Evolutionary conservation across 1,284 basidiomycete genomes (phyloP).

Genomic region (Malassezia pachydermatis): DNA sequence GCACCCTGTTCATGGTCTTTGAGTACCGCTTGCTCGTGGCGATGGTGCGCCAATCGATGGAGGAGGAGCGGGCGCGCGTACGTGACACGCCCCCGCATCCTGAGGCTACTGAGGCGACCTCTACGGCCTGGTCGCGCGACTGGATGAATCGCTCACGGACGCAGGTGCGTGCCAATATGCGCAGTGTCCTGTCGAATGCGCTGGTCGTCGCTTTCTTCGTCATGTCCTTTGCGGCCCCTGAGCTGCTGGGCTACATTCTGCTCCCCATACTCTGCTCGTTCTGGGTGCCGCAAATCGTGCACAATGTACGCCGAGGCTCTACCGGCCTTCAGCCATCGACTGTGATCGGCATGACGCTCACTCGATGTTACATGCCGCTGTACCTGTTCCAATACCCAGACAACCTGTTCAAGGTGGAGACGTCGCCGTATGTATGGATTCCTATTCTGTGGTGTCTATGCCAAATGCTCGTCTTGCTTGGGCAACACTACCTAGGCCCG

Average conservation of each 20-base stretch:
- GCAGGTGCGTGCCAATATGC: background rate
- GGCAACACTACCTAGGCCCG: slow-evolving; percentile 2
- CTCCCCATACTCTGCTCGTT: slow-evolving; percentile 21
- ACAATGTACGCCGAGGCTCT: slow-evolving; percentile 30
- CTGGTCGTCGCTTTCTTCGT: background rate
- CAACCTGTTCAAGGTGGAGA: slow-evolving; percentile 40
- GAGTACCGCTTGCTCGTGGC: slow-evolving; percentile 8
- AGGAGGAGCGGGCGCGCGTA: no score
- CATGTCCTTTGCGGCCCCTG: background rate
- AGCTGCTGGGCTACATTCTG: background rate
- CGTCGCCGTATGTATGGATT: slow-evolving; percentile 32
- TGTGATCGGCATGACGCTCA: slow-evolving; percentile 39
- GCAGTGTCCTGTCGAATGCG: background rate
- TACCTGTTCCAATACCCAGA: slow-evolving; percentile 38
- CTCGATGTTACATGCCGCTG: slow-evolving; percentile 41
- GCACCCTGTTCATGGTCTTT: slow-evolving; percentile 9
- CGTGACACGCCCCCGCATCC: background rate
- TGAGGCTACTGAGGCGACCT: background rate
- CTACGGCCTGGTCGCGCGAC: no score
- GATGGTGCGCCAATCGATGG: background rate
- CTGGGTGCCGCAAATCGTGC: slow-evolving; percentile 42
- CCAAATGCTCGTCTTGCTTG: slow-evolving; percentile 11
- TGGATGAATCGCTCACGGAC: no score
- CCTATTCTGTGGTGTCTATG: slow-evolving; percentile 16
- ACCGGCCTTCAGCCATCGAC: slow-evolving; percentile 29